Percentiles rank a stretch among this genome's conserved stretches.
Evolutionary conservation across 345 rosid genomes (phyloP).

Genomic region (Barbarea vulgaris): DNA sequence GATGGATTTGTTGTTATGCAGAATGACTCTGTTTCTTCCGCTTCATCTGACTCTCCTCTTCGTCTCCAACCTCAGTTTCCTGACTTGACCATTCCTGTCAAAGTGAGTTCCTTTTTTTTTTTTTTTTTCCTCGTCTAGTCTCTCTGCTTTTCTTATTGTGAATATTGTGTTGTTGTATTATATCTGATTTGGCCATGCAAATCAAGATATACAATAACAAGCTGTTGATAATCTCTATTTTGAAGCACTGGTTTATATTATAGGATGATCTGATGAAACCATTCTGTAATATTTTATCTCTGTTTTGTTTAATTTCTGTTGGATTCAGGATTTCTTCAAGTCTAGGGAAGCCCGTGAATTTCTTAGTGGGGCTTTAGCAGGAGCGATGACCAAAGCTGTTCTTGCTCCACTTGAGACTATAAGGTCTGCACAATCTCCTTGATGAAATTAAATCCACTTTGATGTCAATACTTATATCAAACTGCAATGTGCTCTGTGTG

Average conservation of each 20-base stretch:
- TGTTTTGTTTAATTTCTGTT: constrained; percentile 16
- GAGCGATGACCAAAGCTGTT: constrained; percentile 97
- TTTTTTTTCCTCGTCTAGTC: not conserved
- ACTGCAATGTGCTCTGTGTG: constrained; percentile 8
- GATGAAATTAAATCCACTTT: not conserved
- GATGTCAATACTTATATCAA: not conserved
- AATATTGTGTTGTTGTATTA: constrained; percentile 5
- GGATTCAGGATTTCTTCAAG: constrained; percentile 61
- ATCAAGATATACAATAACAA: not conserved
- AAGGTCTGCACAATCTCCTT: constrained; percentile 50
- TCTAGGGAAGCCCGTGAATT: constrained; percentile 89
- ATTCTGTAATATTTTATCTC: not conserved
- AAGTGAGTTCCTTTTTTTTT: constrained; percentile 42
- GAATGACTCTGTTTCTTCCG: constrained; percentile 50
- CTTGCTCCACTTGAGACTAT: constrained; percentile 99
- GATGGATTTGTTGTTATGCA: constrained; percentile 56
- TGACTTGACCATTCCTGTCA: constrained; percentile 53
- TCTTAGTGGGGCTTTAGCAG: constrained; percentile 96
- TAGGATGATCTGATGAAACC: not conserved
- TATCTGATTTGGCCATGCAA: not conserved
- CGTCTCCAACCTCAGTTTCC: constrained; percentile 67
- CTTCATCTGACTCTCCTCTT: constrained; percentile 45
- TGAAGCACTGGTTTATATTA: not conserved
- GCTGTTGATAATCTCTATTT: not conserved
- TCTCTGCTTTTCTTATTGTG: not conserved